Base-by-base conservation (phyloP, 192 early-diverging fungal species). In the Linnemannia schmuckeri region DNA sequence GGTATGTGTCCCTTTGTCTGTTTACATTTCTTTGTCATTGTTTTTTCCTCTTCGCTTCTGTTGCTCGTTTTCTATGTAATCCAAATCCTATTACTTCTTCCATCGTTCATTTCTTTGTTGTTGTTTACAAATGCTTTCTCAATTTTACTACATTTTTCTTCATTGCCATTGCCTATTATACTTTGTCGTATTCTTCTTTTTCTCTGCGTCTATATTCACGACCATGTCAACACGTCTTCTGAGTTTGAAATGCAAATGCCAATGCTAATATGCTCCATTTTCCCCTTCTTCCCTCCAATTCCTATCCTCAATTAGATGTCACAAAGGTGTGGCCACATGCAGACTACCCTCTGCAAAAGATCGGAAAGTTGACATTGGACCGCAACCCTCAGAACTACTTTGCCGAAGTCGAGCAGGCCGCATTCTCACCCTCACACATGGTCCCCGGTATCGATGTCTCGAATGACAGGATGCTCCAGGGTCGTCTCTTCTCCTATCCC, bases 351-450 rank as follows among this genome's bases (percentile, higher is more conserved):
- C 91, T 97, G 77, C 91, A 93, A 15, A 92, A 93, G 76, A 92
- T 96, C 33, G 96, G 96, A 61, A 94, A 92, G 70, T 90, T 97
- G 90, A 91, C 93, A 18, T 88, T 97, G 84, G 92, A 97, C 91
- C 92, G 94, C 81, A 96, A 96, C 91, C 95, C 95, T 0, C 93
- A 94, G 79, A 96, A 97, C 90, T 96, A 96, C 91, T 96, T 96
- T 91, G 93, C 95, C 76, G 95, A 97, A 85, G 93, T 93, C 57
- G 96, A 97, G 88, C 96, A 97, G 88, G 90, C 91, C 18, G 96
- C 95, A 4, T 96, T 97, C 91, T 93, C 90, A 74, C 95, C 95
- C 8, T 93, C 94, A 47, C 92, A 95, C 83, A 89, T 96, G 88
- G 92, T 96, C 46, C 96, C 96, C 15, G 96, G 96, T 76, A 94